Percentiles rank a stretch among this genome's conserved stretches.
These are phyloP conservation scores for Aegilops bicornis DNA, from an alignment of 176 grass and related monocot genomes.

Conservation along the genomic window DNA sequence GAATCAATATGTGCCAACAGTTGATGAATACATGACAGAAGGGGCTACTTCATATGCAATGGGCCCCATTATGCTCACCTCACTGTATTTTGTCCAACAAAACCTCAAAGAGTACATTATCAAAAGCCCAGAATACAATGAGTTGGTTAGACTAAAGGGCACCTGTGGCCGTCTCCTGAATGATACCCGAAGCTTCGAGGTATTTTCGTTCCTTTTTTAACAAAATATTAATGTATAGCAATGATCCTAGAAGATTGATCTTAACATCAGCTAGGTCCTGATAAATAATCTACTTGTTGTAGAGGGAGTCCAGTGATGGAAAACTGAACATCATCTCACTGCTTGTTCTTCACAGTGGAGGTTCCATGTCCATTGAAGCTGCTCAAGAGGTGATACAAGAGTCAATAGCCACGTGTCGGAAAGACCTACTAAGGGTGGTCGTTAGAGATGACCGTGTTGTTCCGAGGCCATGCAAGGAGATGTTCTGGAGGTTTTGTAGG, in stretches of 20 bases:
- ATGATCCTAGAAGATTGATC: too few relatives aligned
- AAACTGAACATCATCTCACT: conserved; percentile 35
- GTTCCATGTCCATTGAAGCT: conserved; percentile 31
- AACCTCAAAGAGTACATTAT: conserved; percentile 37
- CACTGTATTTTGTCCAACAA: conserved; percentile 55
- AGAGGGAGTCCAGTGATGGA: conserved; percentile 56
- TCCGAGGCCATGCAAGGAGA: background rate
- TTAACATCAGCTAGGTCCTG: too few relatives aligned
- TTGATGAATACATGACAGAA: conserved; percentile 57
- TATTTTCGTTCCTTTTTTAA: background rate
- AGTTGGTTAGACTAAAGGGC: conserved; percentile 47
- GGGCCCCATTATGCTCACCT: conserved; percentile 52
- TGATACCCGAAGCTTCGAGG: conserved; percentile 52
- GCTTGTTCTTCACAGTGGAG: background rate
- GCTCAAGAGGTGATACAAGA: conserved; percentile 15
- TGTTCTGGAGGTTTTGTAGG: conserved; percentile 62
- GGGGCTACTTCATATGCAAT: conserved; percentile 47
- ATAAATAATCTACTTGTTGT: background rate
- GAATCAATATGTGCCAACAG: conserved; percentile 31
- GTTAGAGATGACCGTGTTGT: conserved; percentile 32
- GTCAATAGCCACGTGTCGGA: background rate
- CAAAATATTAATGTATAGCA: too few relatives aligned
- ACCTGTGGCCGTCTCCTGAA: conserved; percentile 64
- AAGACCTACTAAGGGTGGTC: conserved; percentile 16
- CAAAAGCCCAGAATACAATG: conserved; percentile 41